phyloP scores from a whole-genome alignment of 1,284 basidiomycete species.

The Trichosporon inkin region DNA sequence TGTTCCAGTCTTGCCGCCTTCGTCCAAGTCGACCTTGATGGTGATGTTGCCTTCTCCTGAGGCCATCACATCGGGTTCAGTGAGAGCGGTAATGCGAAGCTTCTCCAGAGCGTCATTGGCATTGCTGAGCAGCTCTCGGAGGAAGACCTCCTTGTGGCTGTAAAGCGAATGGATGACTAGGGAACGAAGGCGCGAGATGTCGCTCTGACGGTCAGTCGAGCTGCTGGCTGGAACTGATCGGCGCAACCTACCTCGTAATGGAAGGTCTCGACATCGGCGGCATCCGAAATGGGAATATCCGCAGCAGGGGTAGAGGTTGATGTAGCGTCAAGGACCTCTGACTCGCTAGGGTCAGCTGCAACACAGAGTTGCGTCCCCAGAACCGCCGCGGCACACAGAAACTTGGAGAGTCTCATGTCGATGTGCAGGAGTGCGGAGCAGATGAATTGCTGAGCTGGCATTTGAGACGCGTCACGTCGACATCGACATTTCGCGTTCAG shows the following conservation, averaged over 20 bases:
- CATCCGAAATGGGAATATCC: conserved; percentile 41
- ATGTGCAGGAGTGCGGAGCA: background rate
- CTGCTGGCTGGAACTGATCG: background rate
- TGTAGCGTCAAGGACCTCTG: background rate
- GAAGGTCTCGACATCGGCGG: conserved; percentile 55
- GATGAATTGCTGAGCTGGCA: background rate
- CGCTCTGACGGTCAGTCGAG: conserved; percentile 59
- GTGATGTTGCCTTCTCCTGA: conserved; percentile 71
- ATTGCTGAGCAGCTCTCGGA: conserved; percentile 89
- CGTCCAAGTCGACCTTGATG: conserved; percentile 66
- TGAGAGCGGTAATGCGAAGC: conserved; percentile 74
- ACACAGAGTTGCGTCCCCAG: background rate
- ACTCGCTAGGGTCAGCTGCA: background rate
- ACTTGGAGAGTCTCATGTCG: conserved; percentile 1
- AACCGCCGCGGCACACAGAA: conserved; percentile 5
- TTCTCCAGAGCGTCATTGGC: conserved; percentile 94
- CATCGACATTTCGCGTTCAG: background rate
- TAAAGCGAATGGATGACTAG: conserved; percentile 73
- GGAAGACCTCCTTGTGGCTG: conserved; percentile 73
- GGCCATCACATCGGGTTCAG: conserved; percentile 67
- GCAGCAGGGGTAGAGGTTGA: background rate
- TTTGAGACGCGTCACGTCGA: background rate
- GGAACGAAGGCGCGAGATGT: conserved; percentile 81
- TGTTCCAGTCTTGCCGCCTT: conserved; percentile 64
- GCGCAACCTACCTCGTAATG: conserved; percentile 64